Conservation (phyloP, 768 basidiomycete species). For the Leucosporidium creatinivorum region DNA sequence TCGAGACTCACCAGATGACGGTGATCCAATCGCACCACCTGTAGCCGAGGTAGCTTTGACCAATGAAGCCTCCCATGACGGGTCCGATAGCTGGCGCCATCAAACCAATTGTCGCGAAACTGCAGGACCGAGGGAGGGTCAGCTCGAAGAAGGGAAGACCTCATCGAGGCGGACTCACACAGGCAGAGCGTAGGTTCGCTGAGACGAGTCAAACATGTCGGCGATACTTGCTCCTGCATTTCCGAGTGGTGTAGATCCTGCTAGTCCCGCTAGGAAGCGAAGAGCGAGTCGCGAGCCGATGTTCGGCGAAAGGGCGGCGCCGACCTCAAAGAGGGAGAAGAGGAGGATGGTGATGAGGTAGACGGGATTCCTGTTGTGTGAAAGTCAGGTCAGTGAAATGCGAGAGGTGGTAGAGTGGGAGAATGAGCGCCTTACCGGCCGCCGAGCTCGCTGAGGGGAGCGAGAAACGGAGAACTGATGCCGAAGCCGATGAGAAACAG, state of each 20-base stretch:
- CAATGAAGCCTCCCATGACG: neutral
- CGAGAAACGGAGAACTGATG: neutral
- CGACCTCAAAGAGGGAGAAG: conserved; percentile 7
- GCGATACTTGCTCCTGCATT: conserved; percentile 8
- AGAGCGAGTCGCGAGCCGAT: conserved; percentile 2
- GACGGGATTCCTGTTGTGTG: neutral
- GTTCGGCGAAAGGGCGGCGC: conserved; percentile 2
- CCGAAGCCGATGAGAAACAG: conserved; percentile 8
- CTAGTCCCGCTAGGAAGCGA: conserved; percentile 8
- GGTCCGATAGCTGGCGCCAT: neutral
- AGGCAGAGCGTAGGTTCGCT: neutral
- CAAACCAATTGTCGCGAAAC: neutral
- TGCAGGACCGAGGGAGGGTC: too few species aligned
- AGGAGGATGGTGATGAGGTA: conserved; percentile 11
- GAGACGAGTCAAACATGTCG: conserved; percentile 1
- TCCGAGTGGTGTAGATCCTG: conserved; percentile 2
- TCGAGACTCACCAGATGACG: conserved; percentile 3
- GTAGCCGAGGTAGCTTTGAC: neutral
- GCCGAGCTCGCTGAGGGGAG: conserved; percentile 5
- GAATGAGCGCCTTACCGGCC: neutral
- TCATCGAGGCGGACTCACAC: neutral
- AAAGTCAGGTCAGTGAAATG: too few species aligned
- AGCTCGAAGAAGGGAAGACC: neutral
- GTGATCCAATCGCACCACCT: conserved; percentile 6
- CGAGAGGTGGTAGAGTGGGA: accelerated